phyloP scores from a whole-genome alignment of 129 eudicot species.

The Pittosporum tobira region DNA sequence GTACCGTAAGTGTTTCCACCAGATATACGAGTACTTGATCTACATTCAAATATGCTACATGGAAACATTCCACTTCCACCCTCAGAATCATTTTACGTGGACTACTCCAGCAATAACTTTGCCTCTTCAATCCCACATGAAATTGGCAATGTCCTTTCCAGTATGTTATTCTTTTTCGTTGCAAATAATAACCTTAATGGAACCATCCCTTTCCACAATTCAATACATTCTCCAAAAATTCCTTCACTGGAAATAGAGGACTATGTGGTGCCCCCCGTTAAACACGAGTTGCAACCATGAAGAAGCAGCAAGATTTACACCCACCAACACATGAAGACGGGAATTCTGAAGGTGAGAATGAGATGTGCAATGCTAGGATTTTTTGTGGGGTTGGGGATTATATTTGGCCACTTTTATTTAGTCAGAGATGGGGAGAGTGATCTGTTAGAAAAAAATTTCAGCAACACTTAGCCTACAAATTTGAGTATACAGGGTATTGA shows the following conservation, averaged over 20 bases:
- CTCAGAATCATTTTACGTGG: conserved; percentile 25
- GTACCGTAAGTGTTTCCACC: conserved; percentile 9
- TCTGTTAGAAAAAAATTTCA: too few species aligned
- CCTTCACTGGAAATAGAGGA: conserved; percentile 3
- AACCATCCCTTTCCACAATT: conserved; percentile 24
- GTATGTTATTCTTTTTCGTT: conserved; percentile 33
- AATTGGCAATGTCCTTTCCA: conserved; percentile 14
- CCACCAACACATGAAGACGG: too few species aligned
- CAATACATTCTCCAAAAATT: background rate
- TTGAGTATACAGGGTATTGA: too few species aligned
- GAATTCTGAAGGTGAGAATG: too few species aligned
- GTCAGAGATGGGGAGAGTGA: conserved; percentile 30
- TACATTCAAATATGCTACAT: conserved; percentile 34
- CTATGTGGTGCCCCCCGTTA: conserved; percentile 1
- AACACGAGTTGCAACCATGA: background rate
- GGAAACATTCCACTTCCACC: conserved; percentile 45
- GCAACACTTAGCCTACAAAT: too few species aligned
- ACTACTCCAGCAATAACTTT: conserved; percentile 51
- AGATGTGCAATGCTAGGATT: conserved; percentile 40
- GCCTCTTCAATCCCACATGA: conserved; percentile 26
- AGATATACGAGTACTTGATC: conserved; percentile 33
- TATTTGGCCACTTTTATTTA: conserved; percentile 37
- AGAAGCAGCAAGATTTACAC: too few species aligned
- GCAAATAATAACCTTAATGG: conserved; percentile 37
- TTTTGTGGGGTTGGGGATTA: conserved; percentile 52